Percentiles rank a stretch among this genome's conserved stretches.
These are phyloP conservation scores for Vaccinium vitisidaea DNA, from an alignment of 148 eudicot genomes.

Conservation along the genomic window DNA sequence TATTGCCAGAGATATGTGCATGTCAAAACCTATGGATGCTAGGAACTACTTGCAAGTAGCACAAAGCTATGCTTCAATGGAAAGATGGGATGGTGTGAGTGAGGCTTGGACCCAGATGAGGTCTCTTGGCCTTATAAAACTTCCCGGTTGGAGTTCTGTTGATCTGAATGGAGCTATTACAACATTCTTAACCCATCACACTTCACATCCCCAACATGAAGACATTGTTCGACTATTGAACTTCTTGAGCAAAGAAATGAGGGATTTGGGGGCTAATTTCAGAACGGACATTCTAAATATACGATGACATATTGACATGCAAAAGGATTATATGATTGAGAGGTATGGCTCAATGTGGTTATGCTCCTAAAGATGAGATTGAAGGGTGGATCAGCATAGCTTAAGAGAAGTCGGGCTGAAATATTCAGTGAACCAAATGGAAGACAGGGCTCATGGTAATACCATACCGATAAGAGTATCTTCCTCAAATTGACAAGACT, in stretches of 20 bases:
- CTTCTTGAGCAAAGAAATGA: slow-evolving; percentile 50
- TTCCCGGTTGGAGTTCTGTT: slow-evolving; percentile 86
- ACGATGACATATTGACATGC: background rate
- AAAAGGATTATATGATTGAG: background rate
- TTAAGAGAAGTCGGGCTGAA: background rate
- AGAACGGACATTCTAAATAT: slow-evolving; percentile 9
- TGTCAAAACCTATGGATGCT: slow-evolving; percentile 49
- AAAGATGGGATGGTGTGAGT: slow-evolving; percentile 74
- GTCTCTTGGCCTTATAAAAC: slow-evolving; percentile 69
- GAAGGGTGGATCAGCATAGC: background rate
- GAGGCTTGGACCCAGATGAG: slow-evolving; percentile 79
- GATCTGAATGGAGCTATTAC: slow-evolving; percentile 62
- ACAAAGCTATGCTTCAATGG: slow-evolving; percentile 72
- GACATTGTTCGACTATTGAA: slow-evolving; percentile 46
- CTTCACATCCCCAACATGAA: slow-evolving; percentile 60
- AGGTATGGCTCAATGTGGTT: slow-evolving; percentile 13
- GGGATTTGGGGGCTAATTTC: slow-evolving; percentile 24
- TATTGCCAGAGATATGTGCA: slow-evolving; percentile 52
- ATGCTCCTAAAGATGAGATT: background rate
- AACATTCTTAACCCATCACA: slow-evolving; percentile 63
- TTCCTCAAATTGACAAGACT: background rate
- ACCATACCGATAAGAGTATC: background rate
- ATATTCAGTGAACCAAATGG: background rate
- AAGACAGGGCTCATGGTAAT: background rate
- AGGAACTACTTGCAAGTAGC: slow-evolving; percentile 78